Evolutionary conservation across 306 rosid species (phyloP).

Genomic region (Adenanthera pavonina): DNA sequence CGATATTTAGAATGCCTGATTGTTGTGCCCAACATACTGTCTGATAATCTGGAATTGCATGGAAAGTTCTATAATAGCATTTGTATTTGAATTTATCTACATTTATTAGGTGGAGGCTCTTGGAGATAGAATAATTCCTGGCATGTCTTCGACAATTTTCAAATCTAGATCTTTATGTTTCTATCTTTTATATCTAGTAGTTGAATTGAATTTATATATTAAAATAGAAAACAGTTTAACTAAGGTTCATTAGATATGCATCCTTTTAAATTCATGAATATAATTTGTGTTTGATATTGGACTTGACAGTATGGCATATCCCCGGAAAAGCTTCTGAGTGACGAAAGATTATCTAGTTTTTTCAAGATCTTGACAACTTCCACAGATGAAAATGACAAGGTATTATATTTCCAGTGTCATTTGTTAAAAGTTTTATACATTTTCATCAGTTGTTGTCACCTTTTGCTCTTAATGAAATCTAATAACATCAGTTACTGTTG

Average conservation of each 20-base stretch:
- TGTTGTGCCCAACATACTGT: too few relatives aligned
- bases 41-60: too few relatives aligned
- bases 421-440: not conserved
- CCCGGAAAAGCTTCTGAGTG: slow-evolving; percentile 56
- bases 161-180: not conserved
- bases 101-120: not conserved
- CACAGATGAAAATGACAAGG: slow-evolving; percentile 64
- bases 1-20: too few relatives aligned
- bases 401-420: slow-evolving; percentile 1
- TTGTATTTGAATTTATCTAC: too few relatives aligned
- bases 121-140: not conserved
- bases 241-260: not conserved
- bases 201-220: not conserved
- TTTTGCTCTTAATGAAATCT: slow-evolving; percentile 8
- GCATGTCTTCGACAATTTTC: not conserved
- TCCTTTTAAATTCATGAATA: not conserved
- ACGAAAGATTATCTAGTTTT: slow-evolving; percentile 51
- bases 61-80: too few relatives aligned
- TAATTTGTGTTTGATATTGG: slow-evolving; percentile 8
- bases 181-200: not conserved
- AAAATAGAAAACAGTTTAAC: not conserved
- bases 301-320: slow-evolving; percentile 72
- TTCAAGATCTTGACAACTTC: slow-evolving; percentile 72
- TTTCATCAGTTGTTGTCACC: not conserved
- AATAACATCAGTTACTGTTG: slow-evolving; percentile 12